Base-by-base conservation (phyloP, 306 rosid genomes). In the Dalbergia cochinchinensis region DNA sequence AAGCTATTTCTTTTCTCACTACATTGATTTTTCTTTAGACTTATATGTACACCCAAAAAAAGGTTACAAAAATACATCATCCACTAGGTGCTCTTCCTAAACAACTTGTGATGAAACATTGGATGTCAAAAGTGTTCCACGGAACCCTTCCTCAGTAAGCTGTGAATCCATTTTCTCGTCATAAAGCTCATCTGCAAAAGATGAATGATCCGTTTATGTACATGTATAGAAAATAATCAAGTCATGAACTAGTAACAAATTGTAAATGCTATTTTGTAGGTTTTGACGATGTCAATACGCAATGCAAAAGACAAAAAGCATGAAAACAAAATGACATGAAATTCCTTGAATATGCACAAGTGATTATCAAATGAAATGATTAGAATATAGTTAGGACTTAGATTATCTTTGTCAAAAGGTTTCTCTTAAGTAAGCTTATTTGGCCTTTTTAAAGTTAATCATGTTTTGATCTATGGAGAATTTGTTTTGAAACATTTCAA, bases 41-140 rank as follows among this genome's bases (percentile, higher is more conserved):
- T 58, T 78, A 80, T 71, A 76, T 83, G 72, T 18, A 76, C 79
- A 87, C 78, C 82, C 59, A 31, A 77, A 62, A 54, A 74, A 71
- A 74, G 58, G 77, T 16, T 37, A 74, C 84, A 51, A 34, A 35
- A n/a, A 81, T 70, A 75, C 20, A 69, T 61, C 37, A 54, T 58
- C 39, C 57, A 63, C 45, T 45, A 41, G 42, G 74, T 64, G 59
- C 33, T 85, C 70, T 71, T 55, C 83, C 82, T 87, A 89, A 62
- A 86, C 92, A 83, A 83, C 93, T 87, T 91, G 92, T n/a, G 92
- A 89, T 75, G 96, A 88, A 77, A 87, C 80, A 44, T 86, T 88
- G 1, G 96, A 83, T 11, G 97, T 87, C 88, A 93, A 67, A 77
- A 93, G 97, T 18, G 96, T 93, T 74, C 97, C 97, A 0, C 87